Base-by-base conservation (phyloP, 306 rosid species). In the Quercus robur region DNA sequence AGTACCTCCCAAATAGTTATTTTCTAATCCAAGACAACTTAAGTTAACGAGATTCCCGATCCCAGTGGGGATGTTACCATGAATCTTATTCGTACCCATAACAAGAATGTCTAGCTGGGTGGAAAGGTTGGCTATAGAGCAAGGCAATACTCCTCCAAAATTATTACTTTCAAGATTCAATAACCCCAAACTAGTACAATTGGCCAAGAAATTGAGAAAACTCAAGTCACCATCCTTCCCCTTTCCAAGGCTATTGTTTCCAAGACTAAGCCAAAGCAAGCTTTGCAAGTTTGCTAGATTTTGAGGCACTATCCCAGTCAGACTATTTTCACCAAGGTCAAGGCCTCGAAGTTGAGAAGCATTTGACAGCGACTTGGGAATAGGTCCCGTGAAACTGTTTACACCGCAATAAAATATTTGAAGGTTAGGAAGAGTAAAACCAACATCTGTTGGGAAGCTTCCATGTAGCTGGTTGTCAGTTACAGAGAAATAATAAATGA, bases 311-410 rank as follows among this genome's bases (percentile, higher is more conserved):
- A 17, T n/a, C n/a, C 91, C 93, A 14, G 56, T 71, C 4, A 85
- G 81, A 74, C 28, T 9, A 73, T 89, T 89, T 1, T 21, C 10
- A 20, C 79, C 68, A 77, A 89, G 74, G 12, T 88, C 89, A 81
- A 89, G 63, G 2, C 56, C 0, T 10, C 6, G 51, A 14, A 91
- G 87, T 57, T 33, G 66, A 13, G 91, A 87, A 64, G 85, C 83
- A 78, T 46, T 89, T 72, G 77, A 41, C 20, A 87, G 44, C 0
- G 93, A 89, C 13, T 18, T 68, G 2, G 90, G 96, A 77, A 89
- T 66, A 61, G 44, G 61, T 3, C 93, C 91, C 0, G 75, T 75
- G 35, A 80, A 30, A 0, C 0, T 1, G 10, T 38, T 38, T 7
- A 0, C 0, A 38, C 10, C 0, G 10, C 10, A 0, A 0, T 0